Evolutionary conservation across 2,329 filamentous ascomycete species (phyloP), one percentile per base, ranked within the genome.

Genomic region (Colletotrichum plurivorum): DNA sequence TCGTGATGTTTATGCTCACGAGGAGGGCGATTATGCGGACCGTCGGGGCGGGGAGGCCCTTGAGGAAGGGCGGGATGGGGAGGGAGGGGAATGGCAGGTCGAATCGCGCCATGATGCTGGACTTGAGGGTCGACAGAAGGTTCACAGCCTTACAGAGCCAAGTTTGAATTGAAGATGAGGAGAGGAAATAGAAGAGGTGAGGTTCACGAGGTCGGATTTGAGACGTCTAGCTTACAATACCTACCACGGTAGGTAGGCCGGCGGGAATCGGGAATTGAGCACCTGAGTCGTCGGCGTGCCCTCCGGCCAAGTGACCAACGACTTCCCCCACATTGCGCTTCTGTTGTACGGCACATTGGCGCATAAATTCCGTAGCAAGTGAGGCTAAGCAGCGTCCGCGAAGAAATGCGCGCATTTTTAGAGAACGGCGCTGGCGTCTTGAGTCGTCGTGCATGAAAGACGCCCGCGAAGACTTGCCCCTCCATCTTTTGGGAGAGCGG

Each of bases 1-100:
- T 80, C 13, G 87, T 2, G 60, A 83, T 71, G 78, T 92, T 92
- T 73, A 86, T 76, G 48, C 79, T 12, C 10, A 87, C 72, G 54
- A 92, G 81, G 22, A 84, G 73, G 20, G 77, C 69, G 67, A 91
- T 91, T 57, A 89, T 84, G 54, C 79, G 78, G 57, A 88, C 66
- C 0, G 79, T 78, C 6, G 78, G 74, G 7, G 69, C 58, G 0
- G 80, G 80, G 31, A 82, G 66, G 18, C 67, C 73, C 1, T 71
- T 68, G 59, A 81, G 73, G 59, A 69, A 64, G 12, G 70, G 69
- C 12, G 78, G 78, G n/a, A 78, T 65, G 13, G 68, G 73, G 53
- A 75, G 63, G 13, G 62, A 55, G 36, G 64, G 57, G 63, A 60
- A 66, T 2, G 64, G 69, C 52, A 72, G 55, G 56, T 55, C 61